Evolutionary conservation across 345 rosid species (phyloP).

Genomic region (Hirschfeldia incana): DNA sequence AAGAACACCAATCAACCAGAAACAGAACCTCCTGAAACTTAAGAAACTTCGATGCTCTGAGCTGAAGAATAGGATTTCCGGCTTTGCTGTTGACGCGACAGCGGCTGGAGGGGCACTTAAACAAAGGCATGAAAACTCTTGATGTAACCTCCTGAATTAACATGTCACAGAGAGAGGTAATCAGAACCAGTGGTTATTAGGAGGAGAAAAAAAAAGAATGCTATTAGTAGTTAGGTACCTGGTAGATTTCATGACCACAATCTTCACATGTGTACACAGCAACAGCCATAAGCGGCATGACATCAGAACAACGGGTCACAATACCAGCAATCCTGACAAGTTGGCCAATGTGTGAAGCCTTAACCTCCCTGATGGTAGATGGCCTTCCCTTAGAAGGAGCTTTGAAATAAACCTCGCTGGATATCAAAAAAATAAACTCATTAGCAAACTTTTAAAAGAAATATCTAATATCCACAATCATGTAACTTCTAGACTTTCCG

Average conservation of each 20-base stretch:
- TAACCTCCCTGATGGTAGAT: constrained; percentile 90
- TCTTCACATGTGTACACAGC: constrained; percentile 98
- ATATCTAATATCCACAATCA: background rate
- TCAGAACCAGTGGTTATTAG: background rate
- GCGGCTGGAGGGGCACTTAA: constrained; percentile 78
- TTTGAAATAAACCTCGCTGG: constrained; percentile 84
- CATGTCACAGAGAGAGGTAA: constrained; percentile 24
- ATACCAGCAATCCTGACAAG: constrained; percentile 91
- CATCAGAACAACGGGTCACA: constrained; percentile 97
- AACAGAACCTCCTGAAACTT: constrained; percentile 91
- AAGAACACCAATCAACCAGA: constrained; percentile 5
- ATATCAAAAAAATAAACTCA: constrained; percentile 22
- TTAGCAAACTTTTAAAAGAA: constrained; percentile 4
- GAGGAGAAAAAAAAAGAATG: background rate
- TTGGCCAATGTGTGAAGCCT: constrained; percentile 89
- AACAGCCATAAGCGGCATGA: constrained; percentile 95
- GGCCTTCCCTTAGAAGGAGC: constrained; percentile 82
- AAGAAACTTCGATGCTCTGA: constrained; percentile 92
- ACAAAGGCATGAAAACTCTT: constrained; percentile 90
- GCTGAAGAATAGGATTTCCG: constrained; percentile 95
- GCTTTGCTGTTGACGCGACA: constrained; percentile 62
- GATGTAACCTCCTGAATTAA: constrained; percentile 80
- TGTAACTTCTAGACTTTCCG: background rate
- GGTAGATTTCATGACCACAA: constrained; percentile 96
- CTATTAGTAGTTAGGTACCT: constrained; percentile 45